Conservation (phyloP, 1,284 basidiomycete species). For the Blastosporella zonata region DNA sequence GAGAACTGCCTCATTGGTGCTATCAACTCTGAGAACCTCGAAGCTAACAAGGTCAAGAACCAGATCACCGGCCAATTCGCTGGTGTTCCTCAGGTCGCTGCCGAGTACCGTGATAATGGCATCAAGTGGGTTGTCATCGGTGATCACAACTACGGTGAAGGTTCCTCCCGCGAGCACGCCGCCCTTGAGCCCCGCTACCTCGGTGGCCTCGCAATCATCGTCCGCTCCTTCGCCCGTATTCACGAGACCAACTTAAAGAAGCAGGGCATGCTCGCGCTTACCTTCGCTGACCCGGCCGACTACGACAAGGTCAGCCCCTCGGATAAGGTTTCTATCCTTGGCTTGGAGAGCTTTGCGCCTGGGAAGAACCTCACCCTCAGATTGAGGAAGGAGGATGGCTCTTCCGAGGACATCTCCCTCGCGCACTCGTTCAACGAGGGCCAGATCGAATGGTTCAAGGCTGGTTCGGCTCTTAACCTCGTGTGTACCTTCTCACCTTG, state of each 20-base stretch:
- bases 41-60: constrained; percentile 97
- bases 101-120: constrained; percentile 85
- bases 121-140: constrained; percentile 96
- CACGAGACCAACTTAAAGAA: constrained; percentile 99
- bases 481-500: constrained; percentile 40
- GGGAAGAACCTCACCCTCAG: constrained; percentile 85
- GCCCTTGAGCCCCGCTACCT: constrained; percentile 97
- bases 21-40: constrained; percentile 92
- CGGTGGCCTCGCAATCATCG: constrained; percentile 93
- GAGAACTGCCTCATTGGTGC: constrained; percentile 98
- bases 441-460: constrained; percentile 95
- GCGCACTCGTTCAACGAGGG: constrained; percentile 86
- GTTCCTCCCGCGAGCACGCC: constrained; percentile 96
- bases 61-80: constrained; percentile 86
- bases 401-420: constrained; percentile 66
- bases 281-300: constrained; percentile 84
- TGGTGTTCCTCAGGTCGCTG: constrained; percentile 82
- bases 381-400: constrained; percentile 81
- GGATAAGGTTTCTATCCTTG: constrained; percentile 84
- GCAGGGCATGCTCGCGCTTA: constrained; percentile 93
- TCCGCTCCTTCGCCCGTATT: constrained; percentile 94
- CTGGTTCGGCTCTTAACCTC: constrained; percentile 84
- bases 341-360: constrained; percentile 80
- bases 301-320: constrained; percentile 86
- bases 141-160: constrained; percentile 98